These are phyloP conservation scores for Suillus clintonianus DNA, from an alignment of 768 basidiomycete genomes.

Conservation along the genomic window DNA sequence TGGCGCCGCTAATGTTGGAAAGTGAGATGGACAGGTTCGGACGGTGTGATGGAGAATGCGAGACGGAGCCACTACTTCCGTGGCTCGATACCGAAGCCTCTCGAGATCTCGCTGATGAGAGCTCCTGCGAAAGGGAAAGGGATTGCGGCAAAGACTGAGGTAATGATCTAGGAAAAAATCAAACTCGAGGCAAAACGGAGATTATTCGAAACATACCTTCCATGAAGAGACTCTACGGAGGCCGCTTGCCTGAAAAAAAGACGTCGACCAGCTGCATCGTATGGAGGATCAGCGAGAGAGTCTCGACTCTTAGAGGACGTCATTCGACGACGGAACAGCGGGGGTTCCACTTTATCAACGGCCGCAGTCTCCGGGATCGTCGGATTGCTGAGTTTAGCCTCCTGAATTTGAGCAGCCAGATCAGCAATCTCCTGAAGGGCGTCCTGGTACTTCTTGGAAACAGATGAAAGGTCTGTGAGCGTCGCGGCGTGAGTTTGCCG, in stretches of 20 bases:
- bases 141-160: conserved; percentile 94
- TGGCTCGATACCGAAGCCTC: conserved; percentile 79
- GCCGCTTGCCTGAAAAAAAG: conserved; percentile 89
- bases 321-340: conserved; percentile 53
- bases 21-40: conserved; percentile 63
- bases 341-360: conserved; percentile 45
- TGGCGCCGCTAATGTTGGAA: conserved; percentile 34
- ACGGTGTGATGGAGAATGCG: conserved; percentile 58
- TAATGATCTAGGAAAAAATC: conserved; percentile 62
- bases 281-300: conserved; percentile 35
- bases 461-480: conserved; percentile 73
- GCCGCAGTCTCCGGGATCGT: conserved; percentile 42
- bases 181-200: conserved; percentile 16
- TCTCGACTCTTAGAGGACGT: conserved; percentile 53
- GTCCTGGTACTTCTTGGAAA: conserved; percentile 84
- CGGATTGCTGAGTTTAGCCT: conserved; percentile 69
- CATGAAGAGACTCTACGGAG: conserved; percentile 85
- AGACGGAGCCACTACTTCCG: conserved; percentile 66
- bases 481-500: conserved; percentile 83
- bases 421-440: conserved; percentile 93
- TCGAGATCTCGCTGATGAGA: conserved; percentile 85
- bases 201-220: conserved; percentile 54
- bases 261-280: conserved; percentile 57
- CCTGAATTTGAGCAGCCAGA: conserved; percentile 87
- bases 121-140: conserved; percentile 96